Evolutionary conservation across 2,329 filamentous ascomycete species (phyloP), one percentile per base, ranked within the genome.

Genomic region (Alternaria ventricosa): DNA sequence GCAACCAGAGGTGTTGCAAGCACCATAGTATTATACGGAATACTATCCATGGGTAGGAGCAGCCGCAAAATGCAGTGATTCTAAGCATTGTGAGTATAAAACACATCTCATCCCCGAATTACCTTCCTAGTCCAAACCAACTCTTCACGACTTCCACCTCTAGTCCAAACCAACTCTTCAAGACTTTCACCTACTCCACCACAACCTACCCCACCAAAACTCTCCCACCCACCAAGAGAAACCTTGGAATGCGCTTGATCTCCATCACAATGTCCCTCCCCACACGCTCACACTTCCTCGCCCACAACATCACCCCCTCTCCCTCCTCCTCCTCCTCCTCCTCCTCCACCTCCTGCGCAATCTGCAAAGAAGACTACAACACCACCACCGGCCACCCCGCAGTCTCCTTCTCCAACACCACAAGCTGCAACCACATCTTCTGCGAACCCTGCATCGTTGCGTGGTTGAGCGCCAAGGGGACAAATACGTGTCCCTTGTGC

Each of bases 391-490:
- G 15, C 4, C 10, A 18, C 11, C 13, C n/a, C 8, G 43, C 55
- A 45, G 60, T 59, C 2, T 23, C 55, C 18, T 62, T 59, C 23
- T 27, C 55, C 5, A 30, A 44, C n/a, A 3, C 20, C 12, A 10
- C 20, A 9, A 62, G 41, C 30, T 62, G 60, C 55, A 50, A 55
- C 13, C 60, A 63, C 23, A 20, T 60, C 23, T 63, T 58, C 25
- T 54, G 60, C 44, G 6, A 6, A 13, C 2, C 13, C 15, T 63
- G 60, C 49, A 54, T 63, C 23, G 20, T 22, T 5, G 10, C 23
- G 2, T 63, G 60, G 55, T 12, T 60, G 7, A 49, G 20, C 49
- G 8, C 12, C 1, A 7, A 25, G 3, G n/a, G 12, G 2, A 44
- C 33, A 10, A 63, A 60, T n/a, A 25, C 60, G 6, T 63, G 60